Percentiles rank a stretch among this genome's conserved stretches.
These are phyloP conservation scores for Danielozyma ontarioensis DNA, from an alignment of 805 yeast species.

Conservation along the genomic window DNA sequence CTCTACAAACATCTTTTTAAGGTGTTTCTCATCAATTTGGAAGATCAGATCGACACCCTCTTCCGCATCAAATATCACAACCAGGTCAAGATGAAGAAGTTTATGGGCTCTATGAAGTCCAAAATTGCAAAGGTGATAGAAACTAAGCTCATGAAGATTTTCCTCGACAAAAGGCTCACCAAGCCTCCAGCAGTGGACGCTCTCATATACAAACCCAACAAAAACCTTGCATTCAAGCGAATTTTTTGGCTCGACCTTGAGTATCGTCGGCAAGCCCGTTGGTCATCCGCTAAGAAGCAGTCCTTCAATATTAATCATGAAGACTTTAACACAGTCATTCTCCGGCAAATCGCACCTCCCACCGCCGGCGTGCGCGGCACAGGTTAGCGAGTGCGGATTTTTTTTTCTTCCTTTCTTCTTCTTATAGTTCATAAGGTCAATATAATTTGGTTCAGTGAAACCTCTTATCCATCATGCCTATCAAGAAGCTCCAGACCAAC, in stretches of 20 bases:
- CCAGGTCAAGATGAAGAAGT: constrained; percentile 20
- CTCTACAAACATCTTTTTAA: constrained; percentile 31
- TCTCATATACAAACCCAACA: constrained; percentile 20
- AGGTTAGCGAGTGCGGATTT: no score
- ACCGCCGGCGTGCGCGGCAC: not conserved
- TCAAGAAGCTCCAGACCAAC: constrained; percentile 37
- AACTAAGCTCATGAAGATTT: constrained; percentile 19
- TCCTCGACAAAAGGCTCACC: constrained; percentile 10
- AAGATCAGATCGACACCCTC: constrained; percentile 33
- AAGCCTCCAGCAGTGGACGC: constrained; percentile 16
- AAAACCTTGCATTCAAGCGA: constrained; percentile 22
- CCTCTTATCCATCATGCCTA: constrained; percentile 37
- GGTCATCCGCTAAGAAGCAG: not conserved
- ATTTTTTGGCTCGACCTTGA: constrained; percentile 23
- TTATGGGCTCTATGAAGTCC: constrained; percentile 20
- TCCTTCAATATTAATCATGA: not conserved
- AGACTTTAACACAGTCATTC: not conserved
- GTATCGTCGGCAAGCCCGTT: not conserved
- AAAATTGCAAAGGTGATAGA: constrained; percentile 24
- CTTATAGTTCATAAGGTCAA: no score
- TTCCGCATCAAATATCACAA: constrained; percentile 30
- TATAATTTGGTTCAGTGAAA: no score
- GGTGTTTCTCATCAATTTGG: constrained; percentile 31
- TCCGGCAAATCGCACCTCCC: not conserved
- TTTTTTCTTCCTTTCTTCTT: no score